Evolutionary conservation across 129 eudicot genomes (phyloP), one percentile per base, ranked within the genome.

Genomic region (Tagetes erecta): DNA sequence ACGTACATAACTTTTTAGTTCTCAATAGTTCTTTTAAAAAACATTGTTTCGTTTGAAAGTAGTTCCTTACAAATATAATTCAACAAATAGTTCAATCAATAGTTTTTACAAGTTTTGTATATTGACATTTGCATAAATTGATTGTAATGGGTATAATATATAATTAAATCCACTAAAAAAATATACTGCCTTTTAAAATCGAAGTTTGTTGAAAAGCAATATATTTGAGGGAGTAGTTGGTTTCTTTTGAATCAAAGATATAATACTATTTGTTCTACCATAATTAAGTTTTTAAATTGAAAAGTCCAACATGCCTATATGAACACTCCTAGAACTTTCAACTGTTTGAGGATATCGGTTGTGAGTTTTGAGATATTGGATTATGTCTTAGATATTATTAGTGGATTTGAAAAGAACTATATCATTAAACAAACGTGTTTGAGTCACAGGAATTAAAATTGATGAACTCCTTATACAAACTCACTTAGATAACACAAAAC

Each of bases 151-250:
- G 30, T 50, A 50, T 27, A 12, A 27, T 57, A 33, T 12, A 33
- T 6, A 1, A 13, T 4, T 59, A 46, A 58, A 42, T 44, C 69
- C 68, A 45, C 5, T n/a, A 44, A 57, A 59, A 73, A 57, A 73
- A 9, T 33, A 7, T 49, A 9, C 45, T 73, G 60, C 44, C 27
- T 60, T 59, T 35, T 34, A 14, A 52, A 67, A 35, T 8, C 6
- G 3, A 37, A 27, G 51, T 13, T 6, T 14, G 62, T 27, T 63
- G 40, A 49, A 62, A 63, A 36, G 57, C 2, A 47, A 64, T 31
- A 63, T 47, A 27, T 35, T 42, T 35, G 53, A 35, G 69, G 80
- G 75, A 66, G 73, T 66, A 30, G 81, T 77, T 58, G 75, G 33
- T 11, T 77, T 68, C 20, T 68, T 63, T 68, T 74, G 41, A 57